Base-by-base conservation (phyloP, 768 basidiomycete species). In the Rickenella mellea region DNA sequence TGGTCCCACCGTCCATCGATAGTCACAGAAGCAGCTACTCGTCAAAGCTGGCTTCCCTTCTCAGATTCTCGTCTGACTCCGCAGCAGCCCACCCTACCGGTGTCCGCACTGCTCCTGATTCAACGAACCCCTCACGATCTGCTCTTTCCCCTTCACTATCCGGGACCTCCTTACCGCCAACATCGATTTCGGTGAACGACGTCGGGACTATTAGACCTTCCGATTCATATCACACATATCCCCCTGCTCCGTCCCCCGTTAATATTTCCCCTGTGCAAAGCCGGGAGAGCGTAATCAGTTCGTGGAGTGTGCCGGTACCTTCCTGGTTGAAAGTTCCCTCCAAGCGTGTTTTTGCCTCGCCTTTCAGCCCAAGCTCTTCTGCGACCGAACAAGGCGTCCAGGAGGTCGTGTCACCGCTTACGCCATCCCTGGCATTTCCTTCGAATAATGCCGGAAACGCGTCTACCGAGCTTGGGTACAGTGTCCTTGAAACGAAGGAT, bases 401-500 rank as follows among this genome's bases (percentile, higher is more conserved):
- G 38, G 83, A 86, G 56, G 66, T 81, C 32, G 76, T 82, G 50
- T 73, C 80, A 2, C 65, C 71, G 15, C 50, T 56, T 44, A 46
- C 55, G 8, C 52, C 55, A 7, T 48, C 55, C 2, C 51, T 7
- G 43, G 45, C 22, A 59, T 51, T 31, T 39, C 47, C 38, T 42
- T 27, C 46, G 44, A 53, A 39, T 9, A 35, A 56, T 56, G 58
- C 21, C 50, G 59, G 68, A 40, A 62, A 58, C 52, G 61, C 67
- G 19, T 55, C 65, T 24, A 67, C 68, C 28, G 83, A 86, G 48
- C 64, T 86, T 48, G 77, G 83, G 1, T 90, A 79, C 60, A 92
- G 90, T 50, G 70, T 94, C 31, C 68, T 93, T 30, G 89, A 96
- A 53, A 74, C 78, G 17, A 80, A 80, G 1, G 76, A 80, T 48